Percentiles rank a stretch among this genome's conserved stretches.
These are phyloP conservation scores for Clitopilus passeckerianus DNA, from an alignment of 768 basidiomycete species.

Conservation along the genomic window DNA sequence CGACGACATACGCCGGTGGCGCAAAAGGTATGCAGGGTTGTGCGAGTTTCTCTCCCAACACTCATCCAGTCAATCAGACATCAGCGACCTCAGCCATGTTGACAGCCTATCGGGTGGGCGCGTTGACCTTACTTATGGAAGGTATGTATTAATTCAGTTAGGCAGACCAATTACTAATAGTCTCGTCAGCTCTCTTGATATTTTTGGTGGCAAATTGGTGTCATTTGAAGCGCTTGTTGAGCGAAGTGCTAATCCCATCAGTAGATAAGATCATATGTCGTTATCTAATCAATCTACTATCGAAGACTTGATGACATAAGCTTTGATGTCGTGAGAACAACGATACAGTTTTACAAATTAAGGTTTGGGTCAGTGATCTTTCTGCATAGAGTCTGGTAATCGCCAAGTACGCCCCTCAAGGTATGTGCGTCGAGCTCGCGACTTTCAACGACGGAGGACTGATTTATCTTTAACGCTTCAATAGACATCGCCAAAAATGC, in stretches of 20 bases:
- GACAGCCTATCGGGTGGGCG: constrained; percentile 74
- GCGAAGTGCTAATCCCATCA: constrained; percentile 17
- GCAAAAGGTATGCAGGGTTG: constrained; percentile 60
- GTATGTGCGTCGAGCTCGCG: constrained; percentile 24
- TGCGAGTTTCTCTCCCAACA: background rate
- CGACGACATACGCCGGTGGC: constrained; percentile 96
- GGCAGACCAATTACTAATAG: background rate
- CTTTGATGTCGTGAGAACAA: constrained; percentile 25
- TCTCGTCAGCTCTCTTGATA: constrained; percentile 47
- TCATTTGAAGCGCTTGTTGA: constrained; percentile 35
- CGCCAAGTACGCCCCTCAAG: constrained; percentile 40
- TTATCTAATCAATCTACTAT: constrained; percentile 13
- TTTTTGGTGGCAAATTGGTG: constrained; percentile 65
- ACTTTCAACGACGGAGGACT: background rate
- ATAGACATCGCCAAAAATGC: constrained; percentile 49
- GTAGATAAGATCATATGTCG: constrained; percentile 42
- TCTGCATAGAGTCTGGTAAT: constrained; percentile 19
- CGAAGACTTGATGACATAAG: background rate
- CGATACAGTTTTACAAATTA: constrained; percentile 40
- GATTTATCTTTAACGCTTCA: background rate
- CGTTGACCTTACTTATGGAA: constrained; percentile 86
- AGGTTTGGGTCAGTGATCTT: constrained; percentile 28
- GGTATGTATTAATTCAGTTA: constrained; percentile 31
- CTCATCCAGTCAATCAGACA: constrained; percentile 38
- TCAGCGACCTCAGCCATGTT: constrained; percentile 79